Evolutionary conservation across 1,139 yeast species (phyloP).

Genomic region (Geotrichum citri-aurantii): DNA sequence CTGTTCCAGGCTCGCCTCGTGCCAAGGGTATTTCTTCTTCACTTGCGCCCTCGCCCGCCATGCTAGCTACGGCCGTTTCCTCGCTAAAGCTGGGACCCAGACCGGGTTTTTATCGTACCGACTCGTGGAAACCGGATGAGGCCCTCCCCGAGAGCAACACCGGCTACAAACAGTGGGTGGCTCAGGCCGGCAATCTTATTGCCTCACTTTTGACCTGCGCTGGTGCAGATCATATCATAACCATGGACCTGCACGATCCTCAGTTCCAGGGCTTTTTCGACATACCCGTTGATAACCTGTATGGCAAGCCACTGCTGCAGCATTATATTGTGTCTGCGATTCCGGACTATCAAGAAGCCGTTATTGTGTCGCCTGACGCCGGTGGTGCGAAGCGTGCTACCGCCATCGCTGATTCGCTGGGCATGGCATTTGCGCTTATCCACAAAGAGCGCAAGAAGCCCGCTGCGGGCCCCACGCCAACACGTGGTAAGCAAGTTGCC

Average conservation of each 20-base stretch:
- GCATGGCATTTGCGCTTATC: conserved; percentile 86
- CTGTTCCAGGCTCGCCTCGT: conserved; percentile 59
- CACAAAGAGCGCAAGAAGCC: conserved; percentile 85
- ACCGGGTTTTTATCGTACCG: conserved; percentile 13
- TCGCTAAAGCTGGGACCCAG: conserved; percentile 5
- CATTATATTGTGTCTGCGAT: conserved; percentile 70
- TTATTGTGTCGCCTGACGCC: conserved; percentile 90
- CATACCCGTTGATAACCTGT: conserved; percentile 86
- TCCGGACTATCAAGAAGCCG: conserved; percentile 70
- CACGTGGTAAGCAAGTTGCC: conserved; percentile 37
- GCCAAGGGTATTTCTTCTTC: background rate
- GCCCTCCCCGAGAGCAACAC: conserved; percentile 37
- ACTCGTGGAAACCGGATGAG: conserved; percentile 23
- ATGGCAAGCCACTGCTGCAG: conserved; percentile 77
- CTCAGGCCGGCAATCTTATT: conserved; percentile 88
- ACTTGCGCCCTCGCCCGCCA: background rate
- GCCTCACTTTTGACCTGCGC: conserved; percentile 87
- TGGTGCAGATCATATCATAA: conserved; percentile 93
- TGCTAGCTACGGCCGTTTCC: conserved; percentile 4
- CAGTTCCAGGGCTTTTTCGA: conserved; percentile 93
- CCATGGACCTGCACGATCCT: conserved; percentile 96
- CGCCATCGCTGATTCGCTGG: conserved; percentile 83
- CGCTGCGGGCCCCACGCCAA: conserved; percentile 7
- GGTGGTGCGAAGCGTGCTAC: conserved; percentile 98
- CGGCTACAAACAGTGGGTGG: conserved; percentile 91